Conservation (phyloP, 345 rosid species). For the Syzygium aqueum region DNA sequence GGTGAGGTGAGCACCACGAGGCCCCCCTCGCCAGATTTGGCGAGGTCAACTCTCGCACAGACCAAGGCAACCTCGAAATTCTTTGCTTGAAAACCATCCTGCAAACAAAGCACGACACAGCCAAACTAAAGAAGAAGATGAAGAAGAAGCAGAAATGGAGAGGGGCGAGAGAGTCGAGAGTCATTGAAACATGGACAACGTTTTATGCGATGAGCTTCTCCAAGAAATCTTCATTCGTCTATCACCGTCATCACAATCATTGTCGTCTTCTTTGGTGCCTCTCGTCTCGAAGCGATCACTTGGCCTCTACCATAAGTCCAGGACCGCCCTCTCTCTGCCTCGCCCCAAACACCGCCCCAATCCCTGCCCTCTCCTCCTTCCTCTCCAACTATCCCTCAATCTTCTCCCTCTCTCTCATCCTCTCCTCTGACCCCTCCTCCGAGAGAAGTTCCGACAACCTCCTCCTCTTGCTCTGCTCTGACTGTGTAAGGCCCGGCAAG, state of each 20-base stretch:
- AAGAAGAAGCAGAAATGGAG: background rate
- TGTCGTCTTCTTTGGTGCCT: constrained; percentile 20
- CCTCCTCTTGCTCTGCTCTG: constrained; percentile 48
- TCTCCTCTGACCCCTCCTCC: background rate
- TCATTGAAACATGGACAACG: constrained; percentile 33
- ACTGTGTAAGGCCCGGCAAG: constrained; percentile 26
- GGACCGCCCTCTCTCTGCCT: constrained; percentile 51
- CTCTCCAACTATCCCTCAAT: constrained; percentile 11
- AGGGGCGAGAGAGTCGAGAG: background rate
- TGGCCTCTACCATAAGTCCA: constrained; percentile 53
- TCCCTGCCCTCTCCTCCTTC: constrained; percentile 24
- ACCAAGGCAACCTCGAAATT: too few relatives aligned
- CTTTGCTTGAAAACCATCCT: too few relatives aligned
- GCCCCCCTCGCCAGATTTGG: too few relatives aligned
- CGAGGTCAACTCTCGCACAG: too few relatives aligned
- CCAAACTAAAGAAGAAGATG: too few relatives aligned
- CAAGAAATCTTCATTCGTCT: constrained; percentile 54
- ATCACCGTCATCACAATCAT: constrained; percentile 18
- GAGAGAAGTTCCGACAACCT: constrained; percentile 31
- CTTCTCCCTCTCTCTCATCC: constrained; percentile 11
- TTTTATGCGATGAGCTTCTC: constrained; percentile 64
- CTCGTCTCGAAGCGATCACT: constrained; percentile 90
- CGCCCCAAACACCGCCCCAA: constrained; percentile 6
- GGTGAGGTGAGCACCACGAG: too few relatives aligned
- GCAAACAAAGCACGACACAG: too few relatives aligned